These are phyloP conservation scores for Nicotiana paniculata DNA, from an alignment of 257 asterid genomes.

Conservation along the genomic window DNA sequence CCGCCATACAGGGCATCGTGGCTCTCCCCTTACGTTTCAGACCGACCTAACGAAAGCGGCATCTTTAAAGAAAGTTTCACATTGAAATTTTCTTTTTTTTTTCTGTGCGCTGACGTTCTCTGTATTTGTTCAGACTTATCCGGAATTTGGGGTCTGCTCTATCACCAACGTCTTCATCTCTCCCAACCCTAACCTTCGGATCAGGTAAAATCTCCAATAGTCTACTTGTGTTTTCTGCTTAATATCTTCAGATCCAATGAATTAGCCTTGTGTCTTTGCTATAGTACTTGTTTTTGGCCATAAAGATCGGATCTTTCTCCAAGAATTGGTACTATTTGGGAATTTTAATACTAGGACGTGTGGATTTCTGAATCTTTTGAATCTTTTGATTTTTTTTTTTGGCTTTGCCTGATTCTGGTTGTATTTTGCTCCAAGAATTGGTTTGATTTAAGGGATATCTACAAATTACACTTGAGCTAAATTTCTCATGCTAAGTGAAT, in stretches of 20 bases:
- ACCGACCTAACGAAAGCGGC: neutral
- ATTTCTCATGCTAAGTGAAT: neutral
- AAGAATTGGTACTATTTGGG: neutral
- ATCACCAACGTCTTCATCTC: neutral
- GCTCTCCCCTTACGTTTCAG: neutral
- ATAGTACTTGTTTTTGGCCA: neutral
- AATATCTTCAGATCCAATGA: neutral
- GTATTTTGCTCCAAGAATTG: neutral
- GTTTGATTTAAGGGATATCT: neutral
- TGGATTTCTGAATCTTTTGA: neutral
- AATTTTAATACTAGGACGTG: neutral
- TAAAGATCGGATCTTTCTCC: neutral
- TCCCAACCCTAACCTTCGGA: slow-evolving; percentile 29
- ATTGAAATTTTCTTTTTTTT: neutral
- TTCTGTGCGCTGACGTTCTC: slow-evolving; percentile 7
- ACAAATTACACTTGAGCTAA: too few species aligned
- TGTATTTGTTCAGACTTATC: slow-evolving; percentile 28
- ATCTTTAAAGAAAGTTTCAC: neutral
- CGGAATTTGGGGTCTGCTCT: slow-evolving; percentile 24
- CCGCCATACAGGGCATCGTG: neutral
- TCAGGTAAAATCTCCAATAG: slow-evolving; percentile 18
- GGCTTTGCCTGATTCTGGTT: neutral
- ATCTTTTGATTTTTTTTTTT: too few species aligned
- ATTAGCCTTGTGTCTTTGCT: neutral
- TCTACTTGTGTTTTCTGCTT: neutral